Base-by-base conservation (phyloP, 179 eudicot genomes). In the Nepenthes alata region DNA sequence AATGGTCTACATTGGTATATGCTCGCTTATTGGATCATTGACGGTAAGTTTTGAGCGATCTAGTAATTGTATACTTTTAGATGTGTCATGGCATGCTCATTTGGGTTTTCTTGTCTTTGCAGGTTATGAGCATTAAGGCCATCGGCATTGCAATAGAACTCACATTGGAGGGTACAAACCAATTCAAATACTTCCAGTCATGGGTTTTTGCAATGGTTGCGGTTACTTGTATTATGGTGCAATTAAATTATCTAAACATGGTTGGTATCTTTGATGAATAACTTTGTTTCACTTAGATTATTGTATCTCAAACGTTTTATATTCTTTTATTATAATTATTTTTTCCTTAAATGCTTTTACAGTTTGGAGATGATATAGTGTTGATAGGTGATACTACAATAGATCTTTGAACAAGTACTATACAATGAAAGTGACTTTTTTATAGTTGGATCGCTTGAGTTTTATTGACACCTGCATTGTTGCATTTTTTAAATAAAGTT, bases 91-190 rank as follows among this genome's bases (percentile, higher is more conserved):
- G 36, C 12, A 37, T 37, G 64, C 15, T 52, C 25, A 38, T 12
- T 36, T 14, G 34, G 13, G 16, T 9, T 37, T 52, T 50, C 36
- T 63, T 15, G 25, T 25, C 34, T 47, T 53, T 67, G 78, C 70
- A 84, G 89, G 89, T 84, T 67, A 84, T 84, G 86, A 84, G 89
- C 64, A 68, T 84, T 4, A 84, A 84, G 76, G 89, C 89, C 47
- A 70, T 84, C 57, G 89, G 89, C 39, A 84, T 79, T 71, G 84
- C 89, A 48, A 79, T 84, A 67, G 83, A 81, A 63, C 86, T 84
- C 61, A 79, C 89, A 39, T 49, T 84, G 65, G 86, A 75, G 74
- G 89, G 89, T 38, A 66, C 80, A 66, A 81, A 75, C 71, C 89
- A 84, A 56, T 72, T 68, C 39, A 80, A 81, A 59, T 70, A 70